These are phyloP conservation scores for Citrus mangshanensis DNA, from an alignment of 345 rosid genomes.

Conservation along the genomic window DNA sequence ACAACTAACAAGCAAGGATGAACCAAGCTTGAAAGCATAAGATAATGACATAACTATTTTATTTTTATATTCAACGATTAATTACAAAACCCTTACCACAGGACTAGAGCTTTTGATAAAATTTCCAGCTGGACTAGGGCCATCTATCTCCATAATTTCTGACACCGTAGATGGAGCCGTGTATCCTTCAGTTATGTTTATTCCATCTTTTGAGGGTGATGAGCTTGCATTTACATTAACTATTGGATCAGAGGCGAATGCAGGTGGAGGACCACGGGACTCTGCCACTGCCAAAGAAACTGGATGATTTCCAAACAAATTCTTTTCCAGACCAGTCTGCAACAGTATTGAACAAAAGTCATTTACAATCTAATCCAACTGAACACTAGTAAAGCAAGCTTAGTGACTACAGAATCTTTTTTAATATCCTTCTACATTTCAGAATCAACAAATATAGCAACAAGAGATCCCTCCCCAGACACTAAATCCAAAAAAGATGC, in stretches of 20 bases:
- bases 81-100: constrained; percentile 54
- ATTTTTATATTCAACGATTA: constrained; percentile 9
- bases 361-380: constrained; percentile 3
- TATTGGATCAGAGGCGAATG: constrained; percentile 71
- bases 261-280: constrained; percentile 66
- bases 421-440: background rate
- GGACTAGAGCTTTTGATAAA: constrained; percentile 72
- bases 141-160: constrained; percentile 88
- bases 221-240: constrained; percentile 33
- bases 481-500: constrained; percentile 7
- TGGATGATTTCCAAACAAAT: constrained; percentile 82
- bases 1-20: constrained; percentile 1
- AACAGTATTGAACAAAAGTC: constrained; percentile 10
- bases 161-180: constrained; percentile 46
- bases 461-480: background rate
- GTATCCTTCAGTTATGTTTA: constrained; percentile 37
- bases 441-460: background rate
- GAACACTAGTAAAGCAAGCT: background rate
- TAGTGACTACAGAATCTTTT: background rate
- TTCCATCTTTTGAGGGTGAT: constrained; percentile 48
- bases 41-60: background rate
- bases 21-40: background rate
- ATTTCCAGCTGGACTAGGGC: constrained; percentile 66
- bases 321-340: constrained; percentile 89
- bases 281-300: constrained; percentile 54